Conservation (phyloP, 2,329 filamentous ascomycete species). For the Botrytis squamosa region DNA sequence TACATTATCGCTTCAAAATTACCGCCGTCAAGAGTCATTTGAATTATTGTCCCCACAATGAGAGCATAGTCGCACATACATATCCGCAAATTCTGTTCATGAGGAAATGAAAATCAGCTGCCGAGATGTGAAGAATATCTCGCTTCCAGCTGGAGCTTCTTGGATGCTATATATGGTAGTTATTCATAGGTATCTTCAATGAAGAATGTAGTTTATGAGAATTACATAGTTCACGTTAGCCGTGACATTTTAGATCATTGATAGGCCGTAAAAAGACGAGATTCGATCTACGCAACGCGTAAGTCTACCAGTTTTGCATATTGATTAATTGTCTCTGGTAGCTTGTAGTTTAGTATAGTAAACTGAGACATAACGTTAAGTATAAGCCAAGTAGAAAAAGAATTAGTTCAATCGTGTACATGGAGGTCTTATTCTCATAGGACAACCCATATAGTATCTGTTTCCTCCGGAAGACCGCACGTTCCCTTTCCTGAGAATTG, state of each 20-base stretch:
- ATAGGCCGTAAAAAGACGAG: background rate
- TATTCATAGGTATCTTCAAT: too few species aligned
- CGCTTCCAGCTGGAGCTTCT: background rate
- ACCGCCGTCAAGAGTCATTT: background rate
- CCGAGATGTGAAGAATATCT: background rate
- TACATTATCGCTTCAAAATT: background rate
- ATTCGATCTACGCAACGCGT: background rate
- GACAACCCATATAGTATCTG: too few species aligned
- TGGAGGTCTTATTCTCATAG: background rate
- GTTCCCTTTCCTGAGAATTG: background rate
- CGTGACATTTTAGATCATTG: background rate
- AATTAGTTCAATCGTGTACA: background rate
- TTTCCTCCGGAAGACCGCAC: background rate
- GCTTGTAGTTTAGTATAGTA: background rate
- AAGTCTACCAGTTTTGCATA: background rate
- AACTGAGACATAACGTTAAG: background rate
- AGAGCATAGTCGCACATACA: background rate
- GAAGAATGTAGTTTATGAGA: background rate
- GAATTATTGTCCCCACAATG: rapidly evolving
- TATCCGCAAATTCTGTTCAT: background rate
- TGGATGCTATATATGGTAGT: too few species aligned
- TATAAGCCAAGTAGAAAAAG: background rate
- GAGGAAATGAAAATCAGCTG: background rate
- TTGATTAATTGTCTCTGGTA: background rate
- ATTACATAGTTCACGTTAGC: background rate